Conservation (phyloP, 805 yeast species). For the Clavispora vitiphila region DNA sequence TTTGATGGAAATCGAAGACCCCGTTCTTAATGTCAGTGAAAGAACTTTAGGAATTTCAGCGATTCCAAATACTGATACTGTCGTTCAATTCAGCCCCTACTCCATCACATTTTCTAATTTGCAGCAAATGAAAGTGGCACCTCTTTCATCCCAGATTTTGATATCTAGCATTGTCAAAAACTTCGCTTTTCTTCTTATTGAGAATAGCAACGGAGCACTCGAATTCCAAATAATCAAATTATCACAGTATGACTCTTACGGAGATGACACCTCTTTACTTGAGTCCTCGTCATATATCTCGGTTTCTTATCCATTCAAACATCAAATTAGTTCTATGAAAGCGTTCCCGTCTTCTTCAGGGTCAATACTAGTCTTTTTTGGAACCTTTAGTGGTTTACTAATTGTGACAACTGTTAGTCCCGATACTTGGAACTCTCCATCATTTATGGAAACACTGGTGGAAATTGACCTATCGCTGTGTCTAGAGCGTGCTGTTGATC, state of each 20-base stretch:
- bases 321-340: background rate
- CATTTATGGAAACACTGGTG: background rate
- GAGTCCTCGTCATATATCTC: background rate
- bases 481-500: background rate
- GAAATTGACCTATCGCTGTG: background rate
- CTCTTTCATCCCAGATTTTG: background rate
- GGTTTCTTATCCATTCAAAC: background rate
- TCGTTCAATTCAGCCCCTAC: constrained; percentile 25
- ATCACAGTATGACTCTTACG: background rate
- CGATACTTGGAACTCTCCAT: background rate
- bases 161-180: background rate
- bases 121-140: background rate
- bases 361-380: background rate
- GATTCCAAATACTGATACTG: constrained; percentile 8
- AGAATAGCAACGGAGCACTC: background rate
- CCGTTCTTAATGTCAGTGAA: constrained; percentile 10
- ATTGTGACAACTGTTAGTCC: background rate
- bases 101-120: constrained; percentile 20
- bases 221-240: background rate
- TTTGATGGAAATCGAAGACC: constrained; percentile 23
- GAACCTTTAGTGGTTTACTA: background rate
- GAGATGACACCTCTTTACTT: background rate
- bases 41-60: constrained; percentile 14
- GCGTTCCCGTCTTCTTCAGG: background rate
- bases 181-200: background rate